A percentile compares a stretch with the other conserved stretches of the same genome.
Evolutionary conservation across 495 filamentous ascomycete species (phyloP).

Genomic region (Lophiostoma macrostomum): DNA sequence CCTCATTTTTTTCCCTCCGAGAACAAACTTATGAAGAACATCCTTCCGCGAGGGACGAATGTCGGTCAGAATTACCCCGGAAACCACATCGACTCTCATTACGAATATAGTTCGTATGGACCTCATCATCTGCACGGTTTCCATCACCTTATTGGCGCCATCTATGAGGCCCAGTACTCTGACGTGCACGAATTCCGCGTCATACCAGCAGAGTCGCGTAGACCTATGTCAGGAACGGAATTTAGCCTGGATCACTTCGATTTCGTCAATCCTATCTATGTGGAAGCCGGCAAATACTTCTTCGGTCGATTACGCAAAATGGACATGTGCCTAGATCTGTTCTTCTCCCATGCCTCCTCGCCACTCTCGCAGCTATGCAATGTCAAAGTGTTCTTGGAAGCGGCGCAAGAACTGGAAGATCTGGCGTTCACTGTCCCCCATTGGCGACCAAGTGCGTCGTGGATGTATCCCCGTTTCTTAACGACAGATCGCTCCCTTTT

Average conservation of each 20-base stretch:
- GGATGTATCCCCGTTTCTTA: constrained; percentile 1
- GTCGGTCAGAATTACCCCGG: background rate
- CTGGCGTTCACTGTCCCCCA: constrained; percentile 9
- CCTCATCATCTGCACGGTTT: constrained; percentile 10
- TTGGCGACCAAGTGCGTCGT: background rate
- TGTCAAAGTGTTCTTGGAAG: too few species aligned
- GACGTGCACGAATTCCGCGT: constrained; percentile 16
- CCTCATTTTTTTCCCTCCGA: constrained; percentile 21
- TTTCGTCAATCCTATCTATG: background rate
- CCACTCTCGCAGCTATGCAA: constrained; percentile 9
- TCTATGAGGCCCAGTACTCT: constrained; percentile 12
- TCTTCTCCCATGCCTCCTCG: background rate
- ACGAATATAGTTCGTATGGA: background rate
- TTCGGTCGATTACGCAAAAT: constrained; percentile 17
- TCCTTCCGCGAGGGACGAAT: constrained; percentile 15
- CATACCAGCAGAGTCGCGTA: background rate
- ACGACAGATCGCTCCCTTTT: background rate
- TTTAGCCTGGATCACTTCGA: constrained; percentile 18
- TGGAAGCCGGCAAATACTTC: constrained; percentile 25
- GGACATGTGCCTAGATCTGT: constrained; percentile 8
- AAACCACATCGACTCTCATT: too few species aligned
- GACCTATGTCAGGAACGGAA: background rate
- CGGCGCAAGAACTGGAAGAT: constrained; percentile 17
- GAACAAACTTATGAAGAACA: constrained; percentile 12
- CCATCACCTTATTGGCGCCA: constrained; percentile 25